Evolutionary conservation across 1,284 basidiomycete genomes (phyloP).

Genomic region (Entoloma clypeatum): DNA sequence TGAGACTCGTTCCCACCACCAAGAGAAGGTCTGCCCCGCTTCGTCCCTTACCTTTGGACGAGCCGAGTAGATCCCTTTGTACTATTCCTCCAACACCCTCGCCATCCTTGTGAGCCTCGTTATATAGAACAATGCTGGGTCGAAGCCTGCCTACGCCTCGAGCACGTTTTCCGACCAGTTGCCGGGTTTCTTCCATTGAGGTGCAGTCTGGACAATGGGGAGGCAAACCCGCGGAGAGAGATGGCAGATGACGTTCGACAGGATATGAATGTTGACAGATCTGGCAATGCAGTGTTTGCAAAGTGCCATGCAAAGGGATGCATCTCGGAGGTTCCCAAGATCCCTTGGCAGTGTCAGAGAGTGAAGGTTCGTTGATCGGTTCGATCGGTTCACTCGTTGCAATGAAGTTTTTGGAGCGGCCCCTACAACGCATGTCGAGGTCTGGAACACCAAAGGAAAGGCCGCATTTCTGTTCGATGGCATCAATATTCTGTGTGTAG

Average conservation of each 20-base stretch:
- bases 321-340: constrained; percentile 64
- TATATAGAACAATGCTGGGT: constrained; percentile 88
- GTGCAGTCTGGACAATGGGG: constrained; percentile 82
- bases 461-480: constrained; percentile 82
- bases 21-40: constrained; percentile 80
- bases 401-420: constrained; percentile 40
- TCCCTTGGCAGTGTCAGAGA: constrained; percentile 28
- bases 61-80: constrained; percentile 69
- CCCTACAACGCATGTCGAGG: constrained; percentile 48
- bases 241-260: constrained; percentile 55
- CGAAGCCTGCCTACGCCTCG: constrained; percentile 80
- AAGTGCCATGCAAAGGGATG: constrained; percentile 88
- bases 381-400: constrained; percentile 15
- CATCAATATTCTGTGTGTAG: constrained; percentile 96
- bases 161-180: constrained; percentile 75
- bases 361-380: constrained; percentile 14
- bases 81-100: constrained; percentile 83
- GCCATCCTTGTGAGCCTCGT: constrained; percentile 84
- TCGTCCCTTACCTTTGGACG: constrained; percentile 58
- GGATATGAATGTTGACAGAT: constrained; percentile 74
- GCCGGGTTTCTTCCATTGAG: constrained; percentile 64
- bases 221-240: constrained; percentile 56
- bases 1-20: constrained; percentile 88
- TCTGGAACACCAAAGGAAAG: constrained; percentile 75
- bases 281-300: constrained; percentile 78